Base-by-base conservation (phyloP, 2,329 filamentous ascomycete species). In the Thermothelomyces thermophilus region DNA sequence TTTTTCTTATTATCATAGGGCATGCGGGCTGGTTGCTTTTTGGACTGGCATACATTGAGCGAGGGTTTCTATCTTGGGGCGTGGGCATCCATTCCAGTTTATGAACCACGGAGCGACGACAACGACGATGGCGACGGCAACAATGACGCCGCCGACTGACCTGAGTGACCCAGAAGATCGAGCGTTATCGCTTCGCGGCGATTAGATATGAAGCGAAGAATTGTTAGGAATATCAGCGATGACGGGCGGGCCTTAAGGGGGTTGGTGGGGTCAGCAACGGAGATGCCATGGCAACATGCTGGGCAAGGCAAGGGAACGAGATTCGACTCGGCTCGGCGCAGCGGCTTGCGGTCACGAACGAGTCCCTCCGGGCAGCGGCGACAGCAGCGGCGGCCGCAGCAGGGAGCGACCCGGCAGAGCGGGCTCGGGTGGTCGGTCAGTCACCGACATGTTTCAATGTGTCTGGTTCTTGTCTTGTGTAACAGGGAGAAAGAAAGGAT, bases 171-270 rank as follows among this genome's bases (percentile, higher is more conserved):
- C 26, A 41, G 17, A 28, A 36, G n/a, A 19, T 22, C 36, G 36
- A 22, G 20, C 13, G 20, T 13, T 19, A 19, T 11, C 30, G 9
- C n/a, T 3, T 16, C 14, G n/a, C 10, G 19, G n/a, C n/a, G n/a
- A n/a, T n/a, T n/a, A 26, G n/a, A 10, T 13, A 26, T n/a, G 16
- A 44, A 39, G 41, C 41, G 41, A 44, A 49, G 33, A 30, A 31
- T 37, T 40, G 35, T 44, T 44, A 20, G 28, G 28, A 24, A 28
- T 41, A 45, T 40, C 20, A 45, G 47, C 35, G 35, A 44, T 39
- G 26, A 26, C n/a, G 24, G 22, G 11, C 20, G 24, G 22, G 11
- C n/a, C n/a, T n/a, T n/a, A n/a, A n/a, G 7, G n/a, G 20, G 22
- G 22, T 28, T 16, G 20, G 41, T 26, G 16, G 6, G n/a, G 4